These are phyloP conservation scores for Ophiosphaerella herpotricha DNA, from an alignment of 2,329 filamentous ascomycete species.

Conservation along the genomic window DNA sequence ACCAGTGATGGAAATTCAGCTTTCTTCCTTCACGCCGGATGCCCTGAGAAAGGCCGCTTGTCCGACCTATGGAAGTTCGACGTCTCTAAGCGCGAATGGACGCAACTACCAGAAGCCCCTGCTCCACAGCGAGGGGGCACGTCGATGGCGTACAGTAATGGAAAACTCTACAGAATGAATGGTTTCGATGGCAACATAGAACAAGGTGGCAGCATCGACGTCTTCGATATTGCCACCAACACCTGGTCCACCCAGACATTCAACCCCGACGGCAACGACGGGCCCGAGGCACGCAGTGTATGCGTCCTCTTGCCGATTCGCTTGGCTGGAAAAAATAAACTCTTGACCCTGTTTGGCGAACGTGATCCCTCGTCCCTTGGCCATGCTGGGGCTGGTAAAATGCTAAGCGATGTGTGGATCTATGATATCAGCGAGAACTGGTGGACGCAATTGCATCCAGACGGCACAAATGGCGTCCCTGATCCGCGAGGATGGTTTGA, in stretches of 20 bases:
- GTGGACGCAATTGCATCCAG: constrained; percentile 38
- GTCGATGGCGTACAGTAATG: constrained; percentile 66
- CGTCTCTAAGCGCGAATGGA: constrained; percentile 67
- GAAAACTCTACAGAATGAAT: constrained; percentile 76
- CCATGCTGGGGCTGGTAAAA: constrained; percentile 61
- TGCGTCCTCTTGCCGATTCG: constrained; percentile 51
- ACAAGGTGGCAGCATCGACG: constrained; percentile 73
- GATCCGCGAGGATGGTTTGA: constrained; percentile 59
- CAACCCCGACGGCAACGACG: constrained; percentile 50
- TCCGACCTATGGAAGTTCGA: constrained; percentile 81
- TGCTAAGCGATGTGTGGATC: constrained; percentile 58
- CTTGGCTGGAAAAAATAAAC: constrained; percentile 40
- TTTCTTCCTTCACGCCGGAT: constrained; percentile 78
- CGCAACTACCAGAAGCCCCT: constrained; percentile 68
- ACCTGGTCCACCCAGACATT: constrained; percentile 50
- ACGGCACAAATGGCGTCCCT: constrained; percentile 38
- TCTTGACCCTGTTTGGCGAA: constrained; percentile 61
- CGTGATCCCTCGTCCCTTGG: constrained; percentile 58
- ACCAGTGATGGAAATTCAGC: constrained; percentile 69
- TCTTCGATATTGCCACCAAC: constrained; percentile 51
- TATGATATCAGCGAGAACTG: constrained; percentile 46
- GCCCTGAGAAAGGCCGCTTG: constrained; percentile 65
- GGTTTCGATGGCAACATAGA: constrained; percentile 75
- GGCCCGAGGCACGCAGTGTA: constrained; percentile 58
- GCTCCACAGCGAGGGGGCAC: constrained; percentile 69